A percentile compares a stretch with the other conserved stretches of the same genome.
Evolutionary conservation across 148 eudicot species (phyloP).

Genomic region (Hydrangea macrophylla): DNA sequence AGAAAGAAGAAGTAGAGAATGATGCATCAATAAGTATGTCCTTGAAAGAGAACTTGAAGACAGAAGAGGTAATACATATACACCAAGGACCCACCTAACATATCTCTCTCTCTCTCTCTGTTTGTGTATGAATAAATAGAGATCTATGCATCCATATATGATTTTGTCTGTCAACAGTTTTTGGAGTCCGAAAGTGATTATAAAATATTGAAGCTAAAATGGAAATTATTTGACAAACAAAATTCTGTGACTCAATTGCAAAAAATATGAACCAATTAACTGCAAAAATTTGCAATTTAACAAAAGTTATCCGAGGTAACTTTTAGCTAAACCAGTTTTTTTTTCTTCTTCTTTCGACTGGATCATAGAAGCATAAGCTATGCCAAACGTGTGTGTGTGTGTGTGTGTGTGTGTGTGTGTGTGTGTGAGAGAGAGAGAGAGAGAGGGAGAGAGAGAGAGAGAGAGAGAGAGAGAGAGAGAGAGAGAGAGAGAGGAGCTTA

Average conservation of each 20-base stretch:
- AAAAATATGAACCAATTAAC: no score
- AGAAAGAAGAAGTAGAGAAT: constrained; percentile 11
- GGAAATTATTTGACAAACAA: no score
- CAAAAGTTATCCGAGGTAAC: no score
- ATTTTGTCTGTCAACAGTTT: neutral
- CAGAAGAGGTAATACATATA: constrained; percentile 21
- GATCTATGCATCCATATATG: neutral
- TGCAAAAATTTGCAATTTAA: no score
- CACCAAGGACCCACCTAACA: neutral
- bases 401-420: neutral
- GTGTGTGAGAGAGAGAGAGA: neutral
- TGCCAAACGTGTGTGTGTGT: no score
- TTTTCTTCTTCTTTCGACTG: no score
- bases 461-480: neutral
- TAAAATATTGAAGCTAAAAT: no score
- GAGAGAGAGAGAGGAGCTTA: neutral
- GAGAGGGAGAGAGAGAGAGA: neutral
- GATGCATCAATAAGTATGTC: constrained; percentile 13
- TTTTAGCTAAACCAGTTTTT: no score
- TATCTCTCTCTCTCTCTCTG: constrained; percentile 6
- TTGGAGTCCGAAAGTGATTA: no score
- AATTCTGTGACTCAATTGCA: no score
- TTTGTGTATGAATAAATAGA: neutral
- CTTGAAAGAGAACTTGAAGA: constrained; percentile 12
- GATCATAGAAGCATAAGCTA: no score